A percentile compares a stretch with the other conserved stretches of the same genome.
phyloP scores from a whole-genome alignment of 2,329 filamentous ascomycete species.

The Trichophyton verrucosum region DNA sequence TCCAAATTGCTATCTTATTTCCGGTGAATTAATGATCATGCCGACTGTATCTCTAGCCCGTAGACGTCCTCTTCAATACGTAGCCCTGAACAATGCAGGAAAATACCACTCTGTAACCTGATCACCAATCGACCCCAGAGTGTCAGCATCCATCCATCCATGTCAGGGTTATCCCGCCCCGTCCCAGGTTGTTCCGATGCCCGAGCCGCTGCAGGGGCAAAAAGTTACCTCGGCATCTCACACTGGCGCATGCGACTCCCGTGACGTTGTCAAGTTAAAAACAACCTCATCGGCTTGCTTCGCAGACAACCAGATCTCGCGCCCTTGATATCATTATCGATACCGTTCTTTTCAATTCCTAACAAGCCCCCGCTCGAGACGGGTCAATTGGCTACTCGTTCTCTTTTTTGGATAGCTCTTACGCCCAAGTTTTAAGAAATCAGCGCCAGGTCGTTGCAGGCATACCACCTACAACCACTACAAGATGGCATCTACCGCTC shows the following conservation, averaged over 20 bases:
- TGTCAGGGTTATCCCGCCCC: background rate
- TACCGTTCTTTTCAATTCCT: background rate
- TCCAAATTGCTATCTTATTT: background rate
- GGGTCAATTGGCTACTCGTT: background rate
- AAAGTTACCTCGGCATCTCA: background rate
- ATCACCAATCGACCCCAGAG: no score
- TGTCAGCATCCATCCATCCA: no score
- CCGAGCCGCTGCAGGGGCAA: background rate
- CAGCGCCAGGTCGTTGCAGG: background rate
- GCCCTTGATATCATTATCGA: no score
- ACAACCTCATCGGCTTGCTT: background rate
- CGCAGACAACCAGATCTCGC: background rate
- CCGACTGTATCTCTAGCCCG: background rate
- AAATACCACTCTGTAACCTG: background rate
- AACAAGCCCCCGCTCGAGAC: background rate
- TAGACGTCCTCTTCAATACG: background rate
- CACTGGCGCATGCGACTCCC: background rate
- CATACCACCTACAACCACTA: no score
- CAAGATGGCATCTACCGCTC: slow-evolving; percentile 17
- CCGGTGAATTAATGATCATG: background rate
- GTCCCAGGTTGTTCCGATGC: background rate
- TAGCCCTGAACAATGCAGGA: background rate
- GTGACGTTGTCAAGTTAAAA: background rate
- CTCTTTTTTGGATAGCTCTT: background rate
- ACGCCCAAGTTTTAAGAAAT: background rate